These are phyloP conservation scores for Dryas integrifolia DNA, from an alignment of 331 rosid species.

Conservation along the genomic window DNA sequence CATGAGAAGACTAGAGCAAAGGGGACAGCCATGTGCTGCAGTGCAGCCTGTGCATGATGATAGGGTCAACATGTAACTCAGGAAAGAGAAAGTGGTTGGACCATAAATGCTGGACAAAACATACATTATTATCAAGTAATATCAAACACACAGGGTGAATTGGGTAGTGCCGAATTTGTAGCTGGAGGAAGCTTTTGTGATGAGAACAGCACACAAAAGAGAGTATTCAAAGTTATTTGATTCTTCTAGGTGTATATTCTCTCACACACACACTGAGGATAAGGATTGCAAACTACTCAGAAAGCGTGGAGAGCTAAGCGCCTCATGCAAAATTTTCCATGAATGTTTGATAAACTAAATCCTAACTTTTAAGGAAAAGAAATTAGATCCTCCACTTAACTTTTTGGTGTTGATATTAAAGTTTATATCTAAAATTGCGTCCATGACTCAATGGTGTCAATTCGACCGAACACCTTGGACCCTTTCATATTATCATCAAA, in stretches of 20 bases:
- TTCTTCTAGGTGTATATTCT: background rate
- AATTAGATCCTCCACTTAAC: too few species aligned
- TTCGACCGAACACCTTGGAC: too few species aligned
- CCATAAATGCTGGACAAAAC: constrained; percentile 27
- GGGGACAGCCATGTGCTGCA: background rate
- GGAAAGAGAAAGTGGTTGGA: constrained; percentile 20
- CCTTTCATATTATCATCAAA: too few species aligned
- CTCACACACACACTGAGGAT: constrained; percentile 9
- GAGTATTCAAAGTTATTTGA: constrained; percentile 1
- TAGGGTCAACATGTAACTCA: background rate
- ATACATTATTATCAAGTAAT: background rate
- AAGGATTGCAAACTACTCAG: constrained; percentile 31
- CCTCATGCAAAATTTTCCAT: background rate
- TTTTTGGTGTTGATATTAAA: too few species aligned
- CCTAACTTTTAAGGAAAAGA: too few species aligned
- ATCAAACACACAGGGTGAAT: background rate
- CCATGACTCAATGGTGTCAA: too few species aligned
- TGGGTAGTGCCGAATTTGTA: constrained; percentile 1
- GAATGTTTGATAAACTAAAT: background rate
- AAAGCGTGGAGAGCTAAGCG: background rate
- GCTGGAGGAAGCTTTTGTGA: constrained; percentile 34
- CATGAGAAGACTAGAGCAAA: constrained; percentile 7
- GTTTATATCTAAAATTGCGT: too few species aligned
- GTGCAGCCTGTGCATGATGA: background rate
- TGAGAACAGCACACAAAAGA: constrained; percentile 29